Conservation (phyloP, 1,139 yeast species). For the Wickerhamomyces sp. region DNA sequence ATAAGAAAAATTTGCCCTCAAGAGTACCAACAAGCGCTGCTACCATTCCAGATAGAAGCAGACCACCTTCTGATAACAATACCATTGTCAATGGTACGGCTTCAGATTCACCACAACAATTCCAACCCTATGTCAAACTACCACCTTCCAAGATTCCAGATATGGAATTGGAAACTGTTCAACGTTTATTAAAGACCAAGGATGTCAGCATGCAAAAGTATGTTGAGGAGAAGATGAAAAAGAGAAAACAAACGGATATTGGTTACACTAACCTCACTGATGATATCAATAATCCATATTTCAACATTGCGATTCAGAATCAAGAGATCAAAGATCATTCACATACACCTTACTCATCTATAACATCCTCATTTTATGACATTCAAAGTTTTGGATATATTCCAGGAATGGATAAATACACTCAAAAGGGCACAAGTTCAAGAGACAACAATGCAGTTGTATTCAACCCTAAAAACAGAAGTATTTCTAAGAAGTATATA, state of each 20-base stretch:
- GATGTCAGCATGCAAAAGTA: slow-evolving; percentile 74
- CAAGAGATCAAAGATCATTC: slow-evolving; percentile 45
- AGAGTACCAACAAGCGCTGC: slow-evolving; percentile 22
- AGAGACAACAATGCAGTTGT: slow-evolving; percentile 15
- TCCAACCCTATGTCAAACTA: slow-evolving; percentile 78
- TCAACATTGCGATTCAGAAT: slow-evolving; percentile 57
- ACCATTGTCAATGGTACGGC: slow-evolving; percentile 20
- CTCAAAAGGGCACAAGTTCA: slow-evolving; percentile 16
- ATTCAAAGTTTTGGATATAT: slow-evolving; percentile 54
- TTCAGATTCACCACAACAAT: slow-evolving; percentile 22
- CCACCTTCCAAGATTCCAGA: slow-evolving; percentile 94
- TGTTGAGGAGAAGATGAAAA: slow-evolving; percentile 75
- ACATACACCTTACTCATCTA: slow-evolving; percentile 78
- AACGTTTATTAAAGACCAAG: slow-evolving; percentile 68
- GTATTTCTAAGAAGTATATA: slow-evolving; percentile 25
- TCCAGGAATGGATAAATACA: slow-evolving; percentile 19
- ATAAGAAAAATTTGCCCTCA: slow-evolving; percentile 19
- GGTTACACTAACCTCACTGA: slow-evolving; percentile 82
- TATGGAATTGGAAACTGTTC: slow-evolving; percentile 81
- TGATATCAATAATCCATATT: slow-evolving; percentile 85
- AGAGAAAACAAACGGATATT: slow-evolving; percentile 63
- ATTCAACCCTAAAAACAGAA: slow-evolving; percentile 26
- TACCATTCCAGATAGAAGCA: slow-evolving; percentile 20
- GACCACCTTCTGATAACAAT: slow-evolving; percentile 11
- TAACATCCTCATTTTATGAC: slow-evolving; percentile 70